Conservation (phyloP, 176 grass and related monocot genomes). For the Eragrostis nindensis region DNA sequence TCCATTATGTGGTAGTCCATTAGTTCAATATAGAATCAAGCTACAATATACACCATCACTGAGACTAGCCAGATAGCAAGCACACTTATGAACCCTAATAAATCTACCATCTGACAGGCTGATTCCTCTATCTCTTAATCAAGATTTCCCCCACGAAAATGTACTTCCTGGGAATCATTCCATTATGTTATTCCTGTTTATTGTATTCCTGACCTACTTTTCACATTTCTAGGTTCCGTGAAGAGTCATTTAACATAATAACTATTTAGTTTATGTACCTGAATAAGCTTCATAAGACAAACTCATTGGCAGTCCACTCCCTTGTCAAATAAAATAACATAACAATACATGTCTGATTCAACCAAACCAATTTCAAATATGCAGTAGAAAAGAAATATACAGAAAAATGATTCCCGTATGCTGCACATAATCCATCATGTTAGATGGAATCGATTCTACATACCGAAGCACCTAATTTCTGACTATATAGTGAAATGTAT, state of each 20-base stretch:
- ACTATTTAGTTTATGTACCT: neutral
- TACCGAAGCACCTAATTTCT: too few species aligned
- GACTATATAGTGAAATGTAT: too few species aligned
- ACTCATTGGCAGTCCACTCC: neutral
- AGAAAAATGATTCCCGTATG: too few species aligned
- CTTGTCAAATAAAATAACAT: neutral
- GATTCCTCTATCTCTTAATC: neutral
- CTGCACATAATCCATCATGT: too few species aligned
- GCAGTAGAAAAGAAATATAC: neutral
- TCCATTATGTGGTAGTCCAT: neutral
- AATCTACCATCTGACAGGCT: neutral
- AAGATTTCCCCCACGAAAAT: neutral
- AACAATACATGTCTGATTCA: neutral
- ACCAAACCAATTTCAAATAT: neutral
- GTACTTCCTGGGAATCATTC: neutral
- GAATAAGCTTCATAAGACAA: constrained; percentile 3
- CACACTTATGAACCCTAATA: neutral
- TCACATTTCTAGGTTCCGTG: neutral
- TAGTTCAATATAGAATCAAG: neutral
- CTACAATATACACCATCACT: neutral
- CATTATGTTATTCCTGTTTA: neutral
- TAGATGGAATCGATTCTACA: too few species aligned
- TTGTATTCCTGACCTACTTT: neutral
- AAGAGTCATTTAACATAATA: constrained; percentile 1
- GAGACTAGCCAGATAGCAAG: neutral